Evolutionary conservation across 2,329 filamentous ascomycete genomes (phyloP), one percentile per base, ranked within the genome.

Genomic region (Fusarium phyllophilum): DNA sequence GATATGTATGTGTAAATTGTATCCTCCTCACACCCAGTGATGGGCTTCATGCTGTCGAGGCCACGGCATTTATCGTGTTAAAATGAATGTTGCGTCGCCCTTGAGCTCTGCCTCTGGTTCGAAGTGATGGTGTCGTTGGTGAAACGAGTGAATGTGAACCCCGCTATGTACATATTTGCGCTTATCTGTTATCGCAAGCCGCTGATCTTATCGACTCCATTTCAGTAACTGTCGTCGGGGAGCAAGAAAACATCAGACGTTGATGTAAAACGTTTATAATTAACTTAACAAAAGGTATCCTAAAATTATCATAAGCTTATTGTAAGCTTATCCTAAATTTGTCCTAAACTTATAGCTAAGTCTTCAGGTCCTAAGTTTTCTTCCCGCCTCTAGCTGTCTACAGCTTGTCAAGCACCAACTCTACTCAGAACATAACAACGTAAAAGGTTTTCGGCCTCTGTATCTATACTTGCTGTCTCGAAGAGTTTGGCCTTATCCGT

Each of bases 51-150:
- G 0, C 22, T 34, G 11, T 24, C 8, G 6, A 1, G 0, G 4
- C 3, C 0, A 8, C 8, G 11, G 13, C 4, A 6, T 17, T 12
- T 8, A 7, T 4, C 0, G 2, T 10, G 4, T n/a, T 3, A 9
- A 13, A 26, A 54, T 8, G 0, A 4, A 34, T 5, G 17, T 34
- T 51, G 12, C 12, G 49, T 17, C 17, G 13, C 7, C 0, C 8
- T 22, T 13, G 3, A 38, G 14, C 8, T 39, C 14, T 5, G 20
- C 29, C 34, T 29, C 34, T 22, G 3, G 22, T 22, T 9, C 24
- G 18, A 22, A 22, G 33, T 22, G 17, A 26, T 2, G 12, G 6
- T 8, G 24, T n/a, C 6, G 20, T 1, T 24, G 17, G 3, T 14
- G 3, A 20, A 6, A 29, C n/a, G n/a, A n/a, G n/a, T 15, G 3